Evolutionary conservation across 495 filamentous ascomycete genomes (phyloP).

Genomic region (Aspergillus heteromorphus): DNA sequence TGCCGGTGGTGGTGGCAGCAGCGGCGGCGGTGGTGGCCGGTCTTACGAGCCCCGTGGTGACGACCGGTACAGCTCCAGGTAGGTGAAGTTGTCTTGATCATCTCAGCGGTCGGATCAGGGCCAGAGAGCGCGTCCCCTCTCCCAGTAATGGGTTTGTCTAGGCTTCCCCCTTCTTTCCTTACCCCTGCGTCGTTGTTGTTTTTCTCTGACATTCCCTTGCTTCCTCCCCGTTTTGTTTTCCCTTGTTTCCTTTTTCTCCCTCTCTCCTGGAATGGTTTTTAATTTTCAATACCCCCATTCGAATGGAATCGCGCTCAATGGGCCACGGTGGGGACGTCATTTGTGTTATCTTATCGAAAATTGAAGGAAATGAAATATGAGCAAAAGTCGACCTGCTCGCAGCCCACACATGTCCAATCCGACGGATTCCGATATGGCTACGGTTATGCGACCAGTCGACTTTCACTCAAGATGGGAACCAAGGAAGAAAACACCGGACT

Average conservation of each 20-base stretch:
- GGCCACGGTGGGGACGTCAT: conserved; percentile 30
- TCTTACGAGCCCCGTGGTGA: conserved; percentile 50
- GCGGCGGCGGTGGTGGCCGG: conserved; percentile 25
- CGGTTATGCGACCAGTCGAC: conserved; percentile 30
- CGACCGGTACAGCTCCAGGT: conserved; percentile 43
- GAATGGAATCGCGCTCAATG: conserved; percentile 34
- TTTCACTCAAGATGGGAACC: conserved; percentile 16
- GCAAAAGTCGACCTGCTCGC: conserved; percentile 22
- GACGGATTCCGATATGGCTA: conserved; percentile 30
- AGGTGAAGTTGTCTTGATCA: conserved; percentile 22
- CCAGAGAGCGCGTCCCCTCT: conserved; percentile 13
- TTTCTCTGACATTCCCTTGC: conserved; percentile 8
- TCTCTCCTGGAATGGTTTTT: conserved; percentile 29
- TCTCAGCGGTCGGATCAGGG: conserved; percentile 6
- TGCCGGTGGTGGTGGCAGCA: conserved; percentile 28
- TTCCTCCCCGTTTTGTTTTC: too few relatives aligned
- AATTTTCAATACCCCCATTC: conserved; percentile 9
- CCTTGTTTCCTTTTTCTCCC: too few relatives aligned
- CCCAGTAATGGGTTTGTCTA: conserved; percentile 11
- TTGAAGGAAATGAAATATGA: background rate
- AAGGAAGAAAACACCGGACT: conserved; percentile 4
- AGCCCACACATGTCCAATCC: conserved; percentile 33
- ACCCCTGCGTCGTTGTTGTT: conserved; percentile 6
- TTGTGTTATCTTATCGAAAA: conserved; percentile 25
- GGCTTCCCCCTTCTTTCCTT: conserved; percentile 10